phyloP scores from a whole-genome alignment of 768 basidiomycete species.

The Macrolepiota dolichaula region DNA sequence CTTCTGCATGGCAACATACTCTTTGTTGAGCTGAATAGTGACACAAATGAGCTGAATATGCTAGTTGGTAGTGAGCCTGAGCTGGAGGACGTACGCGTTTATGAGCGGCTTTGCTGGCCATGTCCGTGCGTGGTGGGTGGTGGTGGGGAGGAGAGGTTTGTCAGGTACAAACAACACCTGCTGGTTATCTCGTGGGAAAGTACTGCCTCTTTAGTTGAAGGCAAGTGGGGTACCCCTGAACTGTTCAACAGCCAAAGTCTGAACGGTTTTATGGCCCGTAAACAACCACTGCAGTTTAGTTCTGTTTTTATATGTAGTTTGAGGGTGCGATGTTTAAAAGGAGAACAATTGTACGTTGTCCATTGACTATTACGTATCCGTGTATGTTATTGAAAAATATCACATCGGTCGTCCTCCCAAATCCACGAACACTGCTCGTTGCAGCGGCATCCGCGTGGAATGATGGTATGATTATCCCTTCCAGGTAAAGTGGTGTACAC shows the following conservation, averaged over 20 bases:
- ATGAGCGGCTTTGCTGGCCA: constrained; percentile 86
- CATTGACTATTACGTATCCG: not conserved
- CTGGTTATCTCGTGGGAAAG: not conserved
- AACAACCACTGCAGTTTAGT: not conserved
- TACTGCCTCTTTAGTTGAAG: not conserved
- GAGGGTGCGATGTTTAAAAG: not conserved
- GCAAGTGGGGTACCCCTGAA: not conserved
- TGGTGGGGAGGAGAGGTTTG: constrained; percentile 20
- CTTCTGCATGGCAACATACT: constrained; percentile 89
- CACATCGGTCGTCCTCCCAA: not conserved
- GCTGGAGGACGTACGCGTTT: constrained; percentile 57
- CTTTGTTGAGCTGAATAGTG: constrained; percentile 65
- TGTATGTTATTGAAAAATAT: not conserved
- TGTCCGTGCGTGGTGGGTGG: constrained; percentile 24
- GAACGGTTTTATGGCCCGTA: not conserved
- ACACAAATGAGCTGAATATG: not conserved
- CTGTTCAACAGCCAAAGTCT: not conserved
- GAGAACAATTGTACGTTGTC: not conserved
- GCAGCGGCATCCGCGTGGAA: not conserved
- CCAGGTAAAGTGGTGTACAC: not conserved
- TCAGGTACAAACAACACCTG: not conserved
- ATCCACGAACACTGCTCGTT: not conserved
- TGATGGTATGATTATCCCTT: not conserved
- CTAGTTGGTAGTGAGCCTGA: constrained; percentile 3
- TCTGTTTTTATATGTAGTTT: not conserved